Evolutionary conservation across 208 protist genomes (phyloP).

Genomic region (Trypanosoma boissoni): DNA sequence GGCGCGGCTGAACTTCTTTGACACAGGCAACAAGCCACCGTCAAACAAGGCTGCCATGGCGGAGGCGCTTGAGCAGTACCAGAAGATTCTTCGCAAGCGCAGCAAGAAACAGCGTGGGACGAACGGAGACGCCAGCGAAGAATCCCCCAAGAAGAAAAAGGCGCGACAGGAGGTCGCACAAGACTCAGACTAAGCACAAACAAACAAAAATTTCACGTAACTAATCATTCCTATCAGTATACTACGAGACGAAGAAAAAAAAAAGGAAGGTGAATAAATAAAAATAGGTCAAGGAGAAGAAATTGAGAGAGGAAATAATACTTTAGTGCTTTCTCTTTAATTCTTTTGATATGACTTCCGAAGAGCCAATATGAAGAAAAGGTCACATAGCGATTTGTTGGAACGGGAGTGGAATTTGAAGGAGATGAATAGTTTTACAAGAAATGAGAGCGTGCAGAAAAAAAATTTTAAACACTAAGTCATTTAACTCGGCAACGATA

Average conservation of each 20-base stretch:
- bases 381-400: background rate
- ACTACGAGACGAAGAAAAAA: background rate
- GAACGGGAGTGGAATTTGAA: too few relatives aligned
- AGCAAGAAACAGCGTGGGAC: slow-evolving; percentile 35
- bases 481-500: background rate
- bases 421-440: background rate
- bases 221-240: background rate
- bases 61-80: slow-evolving; percentile 92
- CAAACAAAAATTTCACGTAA: background rate
- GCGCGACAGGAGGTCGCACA: slow-evolving; percentile 46
- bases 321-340: slow-evolving; percentile 12
- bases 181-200: slow-evolving; percentile 50
- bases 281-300: slow-evolving; percentile 5
- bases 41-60: slow-evolving; percentile 97
- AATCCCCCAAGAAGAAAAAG: slow-evolving; percentile 58
- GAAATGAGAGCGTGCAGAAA: background rate
- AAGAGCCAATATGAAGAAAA: slow-evolving; percentile 17
- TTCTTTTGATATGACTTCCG: background rate
- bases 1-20: slow-evolving; percentile 97
- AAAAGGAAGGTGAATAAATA: background rate
- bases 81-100: slow-evolving; percentile 68
- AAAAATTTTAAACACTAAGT: background rate
- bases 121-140: slow-evolving; percentile 27
- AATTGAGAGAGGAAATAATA: background rate
- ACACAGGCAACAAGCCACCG: slow-evolving; percentile 93